Evolutionary conservation across 495 filamentous ascomycete species (phyloP), one percentile per base, ranked within the genome.

Genomic region (Oleoguttula mirabilis): DNA sequence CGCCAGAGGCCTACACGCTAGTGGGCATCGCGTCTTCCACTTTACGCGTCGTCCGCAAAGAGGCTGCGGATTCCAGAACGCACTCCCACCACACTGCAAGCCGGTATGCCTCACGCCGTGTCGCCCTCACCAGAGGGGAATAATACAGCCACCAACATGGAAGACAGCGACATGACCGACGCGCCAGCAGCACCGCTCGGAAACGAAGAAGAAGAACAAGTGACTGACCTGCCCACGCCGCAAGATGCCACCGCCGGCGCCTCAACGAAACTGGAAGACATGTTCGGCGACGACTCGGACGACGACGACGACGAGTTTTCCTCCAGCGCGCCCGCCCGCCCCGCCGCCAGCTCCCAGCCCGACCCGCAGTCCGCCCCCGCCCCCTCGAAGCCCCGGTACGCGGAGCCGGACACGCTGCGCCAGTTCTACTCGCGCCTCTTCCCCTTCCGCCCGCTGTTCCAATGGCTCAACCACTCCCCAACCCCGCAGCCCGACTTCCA

Each of bases 381-480:
- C 27, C 1, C 58, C 34, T 23, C 59, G 47, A 23, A 52, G 44
- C 40, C 57, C 6, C 58, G 54, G 8, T 62, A 62, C 36, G 80
- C 81, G 1, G 83, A 93, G 50, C 75, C 82, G 5, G 84, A 87
- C 52, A 68, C 88, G 11, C 81, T 96, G 76, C 73, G 82, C 43
- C 78, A 76, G 21, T 99, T 94, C 63, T 99, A 99, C 55, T 84
- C 92, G 57, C 84, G 90, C 30, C 74, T 96, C 27, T 96, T 96
- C 58, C 90, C 90, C 6, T 99, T 92, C 67, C 79, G 90, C 23
- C 79, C 84, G 51, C 77, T 95, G 19, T 96, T 95, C 64, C 88
- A 95, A 60, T 99, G 90, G 90, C 74, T 99, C 14, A 96, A 96
- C 57, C 90, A 99, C 60, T 84, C 82, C 33, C 77, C 87, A 21